Conservation (phyloP, 345 rosid species). For the Trapa incisa region DNA sequence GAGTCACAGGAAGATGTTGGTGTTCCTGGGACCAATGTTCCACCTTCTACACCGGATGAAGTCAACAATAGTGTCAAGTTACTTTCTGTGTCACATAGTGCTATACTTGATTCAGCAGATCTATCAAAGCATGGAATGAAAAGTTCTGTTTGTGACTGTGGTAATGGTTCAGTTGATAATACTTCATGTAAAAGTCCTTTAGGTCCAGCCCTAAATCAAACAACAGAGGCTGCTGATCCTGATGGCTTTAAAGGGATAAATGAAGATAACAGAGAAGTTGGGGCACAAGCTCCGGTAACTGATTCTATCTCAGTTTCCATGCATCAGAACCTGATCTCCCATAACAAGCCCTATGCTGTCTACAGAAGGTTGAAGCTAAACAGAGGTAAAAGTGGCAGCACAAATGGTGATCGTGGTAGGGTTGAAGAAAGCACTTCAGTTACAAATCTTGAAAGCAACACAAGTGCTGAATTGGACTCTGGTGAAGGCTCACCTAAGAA, state of each 20-base stretch:
- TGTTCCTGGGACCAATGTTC: slow-evolving; percentile 21
- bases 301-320: slow-evolving; percentile 11
- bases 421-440: slow-evolving; percentile 33
- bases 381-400: slow-evolving; percentile 30
- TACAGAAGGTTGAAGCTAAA: slow-evolving; percentile 60
- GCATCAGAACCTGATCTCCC: slow-evolving; percentile 22
- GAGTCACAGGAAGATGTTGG: slow-evolving; percentile 20
- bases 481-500: slow-evolving; percentile 28
- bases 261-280: slow-evolving; percentile 16
- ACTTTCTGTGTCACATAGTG: slow-evolving; percentile 29
- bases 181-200: slow-evolving; percentile 15
- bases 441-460: slow-evolving; percentile 26
- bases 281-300: slow-evolving; percentile 19
- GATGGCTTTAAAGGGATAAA: slow-evolving; percentile 15
- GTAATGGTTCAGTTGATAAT: slow-evolving; percentile 22
- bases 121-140: slow-evolving; percentile 20
- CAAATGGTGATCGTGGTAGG: slow-evolving; percentile 19
- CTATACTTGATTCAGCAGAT: slow-evolving; percentile 23
- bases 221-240: slow-evolving; percentile 17
- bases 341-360: slow-evolving; percentile 62
- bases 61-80: slow-evolving; percentile 28
- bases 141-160: slow-evolving; percentile 17
- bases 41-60: slow-evolving; percentile 16
- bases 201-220: slow-evolving; percentile 21
- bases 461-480: slow-evolving; percentile 19